Evolutionary conservation across 164 flowering plant species (phyloP).

Genomic region (Nelumbo lutea): DNA sequence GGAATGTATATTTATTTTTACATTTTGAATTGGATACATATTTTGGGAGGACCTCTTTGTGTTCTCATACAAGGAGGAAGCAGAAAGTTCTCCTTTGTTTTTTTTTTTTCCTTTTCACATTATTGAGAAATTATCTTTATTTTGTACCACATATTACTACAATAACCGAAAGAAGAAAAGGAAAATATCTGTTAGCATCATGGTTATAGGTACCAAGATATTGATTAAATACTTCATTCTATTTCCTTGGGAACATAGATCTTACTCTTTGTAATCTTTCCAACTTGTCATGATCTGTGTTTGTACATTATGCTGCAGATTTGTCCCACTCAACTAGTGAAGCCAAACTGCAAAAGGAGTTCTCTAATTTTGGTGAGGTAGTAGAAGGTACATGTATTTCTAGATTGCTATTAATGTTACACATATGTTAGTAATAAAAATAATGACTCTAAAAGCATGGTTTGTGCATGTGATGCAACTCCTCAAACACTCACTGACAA

Average conservation of each 20-base stretch:
- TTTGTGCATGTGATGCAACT: no score
- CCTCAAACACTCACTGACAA: no score
- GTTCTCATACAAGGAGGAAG: no score
- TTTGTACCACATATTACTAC: no score
- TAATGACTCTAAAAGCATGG: no score
- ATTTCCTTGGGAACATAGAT: neutral
- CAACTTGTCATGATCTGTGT: neutral
- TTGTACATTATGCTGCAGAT: conserved; percentile 30
- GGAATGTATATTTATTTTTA: no score
- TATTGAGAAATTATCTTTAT: neutral
- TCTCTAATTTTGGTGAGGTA: conserved; percentile 45
- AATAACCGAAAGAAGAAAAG: no score
- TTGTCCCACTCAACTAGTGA: conserved; percentile 37
- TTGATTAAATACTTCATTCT: neutral
- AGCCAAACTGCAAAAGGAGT: conserved; percentile 33
- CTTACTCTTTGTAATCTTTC: neutral
- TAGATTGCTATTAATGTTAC: neutral
- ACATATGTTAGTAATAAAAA: no score
- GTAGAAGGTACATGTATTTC: conserved; percentile 41
- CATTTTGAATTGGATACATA: no score
- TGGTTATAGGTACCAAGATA: no score
- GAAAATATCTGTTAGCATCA: no score
- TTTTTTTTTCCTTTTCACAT: neutral
- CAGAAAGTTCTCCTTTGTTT: neutral
- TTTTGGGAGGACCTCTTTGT: no score